Base-by-base conservation (phyloP, 257 asterid species). In the Solanum chmielewskii region DNA sequence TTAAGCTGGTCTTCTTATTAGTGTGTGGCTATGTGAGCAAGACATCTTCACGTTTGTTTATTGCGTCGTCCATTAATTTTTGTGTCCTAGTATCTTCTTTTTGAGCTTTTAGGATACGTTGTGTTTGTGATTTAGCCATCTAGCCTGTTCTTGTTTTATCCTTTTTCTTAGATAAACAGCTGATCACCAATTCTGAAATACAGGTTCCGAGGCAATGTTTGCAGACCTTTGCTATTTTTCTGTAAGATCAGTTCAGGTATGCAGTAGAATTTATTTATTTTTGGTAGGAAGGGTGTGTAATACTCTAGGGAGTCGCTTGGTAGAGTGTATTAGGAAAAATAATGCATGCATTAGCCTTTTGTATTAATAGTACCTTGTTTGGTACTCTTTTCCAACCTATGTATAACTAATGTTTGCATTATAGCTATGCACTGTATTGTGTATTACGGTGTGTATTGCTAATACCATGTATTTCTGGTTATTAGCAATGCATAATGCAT, bases 151-250 rank as follows among this genome's bases (percentile, higher is more conserved):
- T 39, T 83, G 60, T 35, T 87, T 69, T 29, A 35, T 88, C 37
- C 70, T 10, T 83, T 88, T 83, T 44, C 41, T 87, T 85, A 80
- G 87, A 74, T 88, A 86, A 70, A 87, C 85, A 87, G 85, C 95
- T 93, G 94, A 91, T 87, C 88, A 86, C 92, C 91, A 90, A 92
- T 90, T 89, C 88, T 81, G 56, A 91, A 88, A 83, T 91, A 90
- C 98, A 97, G 99, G 99, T 92, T 95, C 99, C 44, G 99, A 97
- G 93, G 99, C 99, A 87, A 96, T 97, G 98, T 97, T 97, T 92
- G 99, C 99, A 76, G 99, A 96, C 91, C 99, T 97, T 86, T 95
- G 98, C 93, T 94, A 97, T 90, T 97, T 97, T 90, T 91, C 99
- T 84, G 98, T 97, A 90, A 92, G 98, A 92, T 92, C 99, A 77